A percentile compares a stretch with the other conserved stretches of the same genome.
Evolutionary conservation across 1,284 basidiomycete species (phyloP).

Genomic region (Fistulina hepatica): DNA sequence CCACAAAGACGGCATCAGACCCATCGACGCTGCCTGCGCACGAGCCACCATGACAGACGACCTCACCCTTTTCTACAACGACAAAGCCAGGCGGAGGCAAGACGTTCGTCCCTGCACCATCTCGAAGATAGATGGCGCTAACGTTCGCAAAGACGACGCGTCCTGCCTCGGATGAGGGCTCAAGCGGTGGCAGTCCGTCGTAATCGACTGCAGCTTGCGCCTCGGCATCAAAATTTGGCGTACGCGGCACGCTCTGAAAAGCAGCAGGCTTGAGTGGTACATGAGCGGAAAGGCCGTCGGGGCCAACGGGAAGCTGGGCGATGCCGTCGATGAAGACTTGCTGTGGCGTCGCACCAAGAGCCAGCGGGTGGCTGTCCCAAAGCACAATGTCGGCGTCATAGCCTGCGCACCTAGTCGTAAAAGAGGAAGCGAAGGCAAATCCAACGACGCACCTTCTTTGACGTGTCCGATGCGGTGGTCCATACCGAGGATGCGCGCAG

Average conservation of each 20-base stretch:
- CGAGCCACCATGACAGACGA: constrained; percentile 28
- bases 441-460: constrained; percentile 24
- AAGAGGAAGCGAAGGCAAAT: background rate
- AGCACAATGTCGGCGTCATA: constrained; percentile 46
- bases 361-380: constrained; percentile 72
- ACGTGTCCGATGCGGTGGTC: constrained; percentile 72
- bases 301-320: constrained; percentile 39
- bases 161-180: constrained; percentile 25
- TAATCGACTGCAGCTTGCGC: constrained; percentile 41
- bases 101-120: constrained; percentile 14
- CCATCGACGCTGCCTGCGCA: background rate
- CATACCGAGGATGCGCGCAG: constrained; percentile 68
- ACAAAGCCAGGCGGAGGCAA: constrained; percentile 24
- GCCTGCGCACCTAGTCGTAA: constrained; percentile 17
- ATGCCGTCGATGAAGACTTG: constrained; percentile 70
- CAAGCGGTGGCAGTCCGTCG: constrained; percentile 57
- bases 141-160: constrained; percentile 52
- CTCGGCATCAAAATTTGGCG: constrained; percentile 52
- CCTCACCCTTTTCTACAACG: constrained; percentile 30
- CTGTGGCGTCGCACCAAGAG: constrained; percentile 59
- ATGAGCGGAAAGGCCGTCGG: too few relatives aligned
- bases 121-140: constrained; percentile 33
- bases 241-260: constrained; percentile 39
- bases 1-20: constrained; percentile 6
- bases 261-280: constrained; percentile 32